These are phyloP conservation scores for Dryadomyces quercus-mongolicae DNA, from an alignment of 2,329 filamentous ascomycete genomes.

Conservation along the genomic window DNA sequence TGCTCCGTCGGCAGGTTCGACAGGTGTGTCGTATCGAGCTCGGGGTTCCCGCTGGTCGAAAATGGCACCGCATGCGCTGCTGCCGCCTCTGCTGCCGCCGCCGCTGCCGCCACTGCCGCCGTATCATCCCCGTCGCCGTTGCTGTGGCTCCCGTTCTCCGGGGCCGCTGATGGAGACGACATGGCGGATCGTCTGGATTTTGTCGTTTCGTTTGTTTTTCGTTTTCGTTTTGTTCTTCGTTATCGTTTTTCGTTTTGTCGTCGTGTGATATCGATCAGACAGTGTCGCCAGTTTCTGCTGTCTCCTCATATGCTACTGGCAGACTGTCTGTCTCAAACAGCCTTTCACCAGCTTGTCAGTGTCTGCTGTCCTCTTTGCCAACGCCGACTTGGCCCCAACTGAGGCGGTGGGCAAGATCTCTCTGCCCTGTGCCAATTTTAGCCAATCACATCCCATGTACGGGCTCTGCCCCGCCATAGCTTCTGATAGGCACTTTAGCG, in stretches of 20 bases:
- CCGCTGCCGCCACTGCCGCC: conserved; percentile 13
- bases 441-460: neutral
- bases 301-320: too few relatives aligned
- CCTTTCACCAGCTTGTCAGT: neutral
- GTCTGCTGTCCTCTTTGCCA: neutral
- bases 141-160: conserved; percentile 8
- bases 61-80: conserved; percentile 17
- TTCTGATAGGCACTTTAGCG: neutral
- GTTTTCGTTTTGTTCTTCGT: neutral
- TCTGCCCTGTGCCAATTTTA: neutral
- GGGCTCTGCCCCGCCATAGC: neutral
- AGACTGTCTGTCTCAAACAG: neutral
- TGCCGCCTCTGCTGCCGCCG: neutral
- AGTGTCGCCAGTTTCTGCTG: too few relatives aligned
- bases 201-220: neutral
- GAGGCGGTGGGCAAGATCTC: neutral
- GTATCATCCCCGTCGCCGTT: conserved; percentile 6
- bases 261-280: too few relatives aligned
- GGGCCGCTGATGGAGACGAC: conserved; percentile 11
- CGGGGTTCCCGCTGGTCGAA: conserved; percentile 44
- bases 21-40: conserved; percentile 84
- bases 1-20: conserved; percentile 85
- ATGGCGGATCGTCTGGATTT: neutral
- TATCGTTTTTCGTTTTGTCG: too few relatives aligned
- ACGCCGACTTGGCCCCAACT: neutral